A percentile compares a stretch with the other conserved stretches of the same genome.
These are phyloP conservation scores for Priceomyces fermenticarens DNA, from an alignment of 805 yeast genomes.

Conservation along the genomic window DNA sequence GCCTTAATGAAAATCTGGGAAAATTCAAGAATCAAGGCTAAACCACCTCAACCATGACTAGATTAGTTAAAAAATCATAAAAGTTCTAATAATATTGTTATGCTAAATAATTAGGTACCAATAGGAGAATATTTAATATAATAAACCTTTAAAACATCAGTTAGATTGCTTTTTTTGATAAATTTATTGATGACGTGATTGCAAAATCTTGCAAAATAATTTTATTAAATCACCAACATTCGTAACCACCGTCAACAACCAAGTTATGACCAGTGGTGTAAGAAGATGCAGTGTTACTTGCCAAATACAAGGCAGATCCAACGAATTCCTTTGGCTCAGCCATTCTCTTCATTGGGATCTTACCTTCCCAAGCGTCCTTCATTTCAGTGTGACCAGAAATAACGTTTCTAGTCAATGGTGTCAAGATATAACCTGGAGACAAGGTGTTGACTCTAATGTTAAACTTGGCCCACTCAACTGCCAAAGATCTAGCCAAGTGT, in stretches of 20 bases:
- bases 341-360: conserved; percentile 77
- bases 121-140: conserved; percentile 1
- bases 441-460: conserved; percentile 74
- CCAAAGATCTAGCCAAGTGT: conserved; percentile 72
- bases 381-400: conserved; percentile 56
- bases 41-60: not conserved
- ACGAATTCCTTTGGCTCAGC: conserved; percentile 83
- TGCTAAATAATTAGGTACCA: conserved; percentile 1
- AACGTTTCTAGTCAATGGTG: conserved; percentile 75
- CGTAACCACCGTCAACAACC: conserved; percentile 85
- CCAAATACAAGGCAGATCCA: conserved; percentile 71
- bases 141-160: not conserved
- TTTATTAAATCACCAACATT: conserved; percentile 56
- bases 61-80: no score
- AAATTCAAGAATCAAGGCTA: conserved; percentile 25
- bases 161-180: no score
- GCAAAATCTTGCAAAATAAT: not conserved
- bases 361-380: conserved; percentile 69
- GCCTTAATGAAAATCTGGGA: conserved; percentile 75
- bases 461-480: conserved; percentile 79
- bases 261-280: conserved; percentile 84
- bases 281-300: conserved; percentile 65
- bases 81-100: not conserved
- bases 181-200: no score
- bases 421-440: conserved; percentile 78